Base-by-base conservation (phyloP, 495 filamentous ascomycete species). In the Penicillium maclennaniae region DNA sequence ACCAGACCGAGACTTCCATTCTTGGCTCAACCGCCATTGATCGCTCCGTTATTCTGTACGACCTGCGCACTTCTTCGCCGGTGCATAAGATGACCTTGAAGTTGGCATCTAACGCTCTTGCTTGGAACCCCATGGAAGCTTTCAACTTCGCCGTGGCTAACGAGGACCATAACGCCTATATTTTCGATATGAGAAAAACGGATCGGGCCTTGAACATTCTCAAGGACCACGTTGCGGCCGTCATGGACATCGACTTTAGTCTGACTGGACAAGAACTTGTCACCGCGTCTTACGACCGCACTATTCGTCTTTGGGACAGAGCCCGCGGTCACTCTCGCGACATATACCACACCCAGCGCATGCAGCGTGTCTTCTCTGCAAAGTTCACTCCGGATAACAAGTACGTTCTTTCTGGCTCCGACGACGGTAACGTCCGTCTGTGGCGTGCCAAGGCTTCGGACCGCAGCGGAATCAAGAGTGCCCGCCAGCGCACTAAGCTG, bases 61-160 rank as follows among this genome's bases (percentile, higher is more conserved):
- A 98, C 69, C 76, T 97, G 27, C 86, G 93, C 42, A 97, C 95
- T 45, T 84, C 83, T 8, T 89, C 85, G 34, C 89, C 93, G 12
- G 77, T 97, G 15, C 78, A 86, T 37, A 91, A 91, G 56, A 79
- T 87, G 7, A 80, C 87, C 4, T 82, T 97, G 37, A 87, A 82
- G 41, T 80, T 97, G 42, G 85, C 91, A 23, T 87, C 84, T 21
- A 98, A 97, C 68, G 79, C 88, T 16, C 79, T 98, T 34, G 76
- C 85, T 27, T 99, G 92, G 89, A 97, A 97, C 65, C 93, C 92
- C 0, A 91, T 96, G 85, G 91, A 95, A 70, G 85, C 91, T 7
- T 91, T 95, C 77, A 96, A 95, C 65, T 89, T 95, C 63, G 88
- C 87, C 15, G 84, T 89, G 21, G 91, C 85, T 4, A 87, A 82